Conservation (phyloP, 2,329 filamentous ascomycete genomes). For the Dryadomyces quercus-mongolicae region DNA sequence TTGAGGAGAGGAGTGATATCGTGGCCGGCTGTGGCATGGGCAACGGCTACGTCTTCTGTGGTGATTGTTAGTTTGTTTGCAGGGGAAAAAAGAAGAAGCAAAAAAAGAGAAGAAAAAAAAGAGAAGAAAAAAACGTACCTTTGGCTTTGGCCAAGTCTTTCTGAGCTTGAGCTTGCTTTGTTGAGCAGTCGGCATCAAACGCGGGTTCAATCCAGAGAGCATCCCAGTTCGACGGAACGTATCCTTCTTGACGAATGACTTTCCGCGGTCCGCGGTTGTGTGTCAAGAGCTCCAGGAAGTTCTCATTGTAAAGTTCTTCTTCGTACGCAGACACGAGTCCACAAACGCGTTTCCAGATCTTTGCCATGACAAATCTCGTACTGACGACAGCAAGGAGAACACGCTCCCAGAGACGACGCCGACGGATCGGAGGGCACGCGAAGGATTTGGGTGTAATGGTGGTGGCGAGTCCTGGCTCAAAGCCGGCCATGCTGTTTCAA, state of each 20-base stretch:
- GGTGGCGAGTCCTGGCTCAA: background rate
- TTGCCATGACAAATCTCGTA: constrained; percentile 9
- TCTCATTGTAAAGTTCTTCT: constrained; percentile 9
- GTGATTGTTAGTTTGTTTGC: background rate
- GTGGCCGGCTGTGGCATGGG: no score
- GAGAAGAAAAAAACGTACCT: background rate
- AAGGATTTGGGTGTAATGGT: constrained; percentile 15
- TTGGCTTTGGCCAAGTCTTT: background rate
- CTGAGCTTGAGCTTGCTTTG: no score
- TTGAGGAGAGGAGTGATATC: no score
- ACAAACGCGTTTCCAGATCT: constrained; percentile 21
- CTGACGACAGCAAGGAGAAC: constrained; percentile 15
- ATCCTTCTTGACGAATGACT: constrained; percentile 14
- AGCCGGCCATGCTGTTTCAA: background rate
- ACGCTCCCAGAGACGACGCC: constrained; percentile 20
- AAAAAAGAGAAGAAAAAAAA: background rate
- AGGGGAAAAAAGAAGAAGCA: background rate
- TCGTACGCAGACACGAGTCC: constrained; percentile 5
- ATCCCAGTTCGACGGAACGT: constrained; percentile 17
- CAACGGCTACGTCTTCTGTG: background rate
- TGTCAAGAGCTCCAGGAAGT: constrained; percentile 20
- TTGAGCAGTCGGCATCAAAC: no score
- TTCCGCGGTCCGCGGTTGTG: constrained; percentile 23
- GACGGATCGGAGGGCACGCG: constrained; percentile 10
- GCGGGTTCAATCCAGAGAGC: no score